Conservation (phyloP, 2,329 filamentous ascomycete species). For the Pseudonectria foliicola region DNA sequence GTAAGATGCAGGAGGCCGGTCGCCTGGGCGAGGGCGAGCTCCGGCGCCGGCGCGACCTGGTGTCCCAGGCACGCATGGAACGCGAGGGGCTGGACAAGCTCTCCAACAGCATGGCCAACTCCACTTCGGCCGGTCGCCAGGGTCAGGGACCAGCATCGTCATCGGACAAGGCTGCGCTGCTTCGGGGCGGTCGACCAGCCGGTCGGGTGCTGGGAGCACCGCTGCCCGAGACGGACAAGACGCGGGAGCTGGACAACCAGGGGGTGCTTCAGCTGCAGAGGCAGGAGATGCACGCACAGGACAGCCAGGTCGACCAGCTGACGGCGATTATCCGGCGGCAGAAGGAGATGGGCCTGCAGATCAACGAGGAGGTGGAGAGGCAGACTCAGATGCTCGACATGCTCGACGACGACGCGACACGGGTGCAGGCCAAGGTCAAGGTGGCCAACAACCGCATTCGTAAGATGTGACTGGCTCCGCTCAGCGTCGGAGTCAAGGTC, state of each 20-base stretch:
- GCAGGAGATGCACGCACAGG: conserved; percentile 68
- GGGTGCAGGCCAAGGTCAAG: conserved; percentile 60
- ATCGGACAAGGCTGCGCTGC: conserved; percentile 43
- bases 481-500: conserved; percentile 18
- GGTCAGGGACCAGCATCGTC: conserved; percentile 41
- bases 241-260: conserved; percentile 67
- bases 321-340: conserved; percentile 63
- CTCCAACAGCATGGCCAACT: conserved; percentile 46
- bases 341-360: conserved; percentile 70
- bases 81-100: conserved; percentile 69
- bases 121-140: conserved; percentile 18
- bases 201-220: conserved; percentile 68
- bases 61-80: conserved; percentile 64
- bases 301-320: conserved; percentile 62
- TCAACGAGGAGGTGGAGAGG: conserved; percentile 64
- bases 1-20: conserved; percentile 44
- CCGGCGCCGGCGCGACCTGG: conserved; percentile 60
- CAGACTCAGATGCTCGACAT: conserved; percentile 65
- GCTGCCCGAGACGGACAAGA: conserved; percentile 66
- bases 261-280: conserved; percentile 68
- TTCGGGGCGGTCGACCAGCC: conserved; percentile 32
- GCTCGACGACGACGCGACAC: conserved; percentile 59
- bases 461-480: conserved; percentile 48
- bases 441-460: conserved; percentile 66
- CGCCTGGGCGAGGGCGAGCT: conserved; percentile 68